Conservation (phyloP, 306 rosid genomes). For the Arachis hypogaea region DNA sequence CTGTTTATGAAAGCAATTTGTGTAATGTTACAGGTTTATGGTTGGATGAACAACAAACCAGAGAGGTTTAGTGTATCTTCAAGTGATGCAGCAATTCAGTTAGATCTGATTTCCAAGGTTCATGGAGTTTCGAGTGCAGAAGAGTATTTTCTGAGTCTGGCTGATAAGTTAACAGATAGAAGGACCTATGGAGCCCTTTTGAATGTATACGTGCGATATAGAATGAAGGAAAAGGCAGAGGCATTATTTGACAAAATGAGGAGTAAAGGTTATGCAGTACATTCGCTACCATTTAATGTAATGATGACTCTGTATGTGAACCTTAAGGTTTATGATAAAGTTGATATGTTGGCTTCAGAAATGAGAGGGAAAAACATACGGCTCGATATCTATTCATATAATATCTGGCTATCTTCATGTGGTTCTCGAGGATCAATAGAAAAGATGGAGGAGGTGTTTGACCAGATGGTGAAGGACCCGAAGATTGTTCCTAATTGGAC, state of each 20-base stretch:
- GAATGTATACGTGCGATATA: slow-evolving; percentile 70
- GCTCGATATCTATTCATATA: slow-evolving; percentile 87
- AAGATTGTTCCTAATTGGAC: slow-evolving; percentile 86
- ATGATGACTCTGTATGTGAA: slow-evolving; percentile 98
- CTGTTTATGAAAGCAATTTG: slow-evolving; percentile 18
- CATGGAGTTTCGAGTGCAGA: slow-evolving; percentile 78
- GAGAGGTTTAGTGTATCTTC: slow-evolving; percentile 81
- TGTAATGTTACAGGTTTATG: slow-evolving; percentile 64
- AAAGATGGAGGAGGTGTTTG: slow-evolving; percentile 82
- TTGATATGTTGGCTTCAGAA: slow-evolving; percentile 74
- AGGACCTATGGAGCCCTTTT: slow-evolving; percentile 84
- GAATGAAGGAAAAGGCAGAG: slow-evolving; percentile 77
- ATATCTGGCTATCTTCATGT: slow-evolving; percentile 88
- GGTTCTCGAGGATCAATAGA: slow-evolving; percentile 77
- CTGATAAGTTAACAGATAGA: slow-evolving; percentile 60
- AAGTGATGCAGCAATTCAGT: slow-evolving; percentile 87
- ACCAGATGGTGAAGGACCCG: slow-evolving; percentile 71
- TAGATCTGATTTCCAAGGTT: slow-evolving; percentile 85
- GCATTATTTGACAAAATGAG: slow-evolving; percentile 76
- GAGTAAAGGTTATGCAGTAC: slow-evolving; percentile 64
- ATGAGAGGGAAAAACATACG: slow-evolving; percentile 64
- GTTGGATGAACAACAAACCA: slow-evolving; percentile 85
- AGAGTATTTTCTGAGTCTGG: slow-evolving; percentile 65
- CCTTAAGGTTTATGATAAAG: slow-evolving; percentile 74
- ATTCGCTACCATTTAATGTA: slow-evolving; percentile 85